Evolutionary conservation across 345 rosid species (phyloP).

Genomic region (Citrus maxima): DNA sequence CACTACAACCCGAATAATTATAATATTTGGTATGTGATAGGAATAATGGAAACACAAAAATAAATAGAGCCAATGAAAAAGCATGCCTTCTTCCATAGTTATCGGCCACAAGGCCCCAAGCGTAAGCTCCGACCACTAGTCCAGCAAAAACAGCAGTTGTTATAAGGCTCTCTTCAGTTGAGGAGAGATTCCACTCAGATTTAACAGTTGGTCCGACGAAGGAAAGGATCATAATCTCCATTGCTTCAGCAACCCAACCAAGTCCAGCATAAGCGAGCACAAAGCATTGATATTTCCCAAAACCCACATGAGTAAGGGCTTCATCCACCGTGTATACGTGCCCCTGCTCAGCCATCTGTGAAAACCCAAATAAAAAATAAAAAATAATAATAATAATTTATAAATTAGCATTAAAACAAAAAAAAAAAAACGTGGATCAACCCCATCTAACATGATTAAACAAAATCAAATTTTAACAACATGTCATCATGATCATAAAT

Average conservation of each 20-base stretch:
- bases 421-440: too few relatives aligned
- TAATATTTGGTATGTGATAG: too few relatives aligned
- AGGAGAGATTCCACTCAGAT: slow-evolving; percentile 41
- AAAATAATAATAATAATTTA: too few relatives aligned
- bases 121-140: slow-evolving; percentile 46
- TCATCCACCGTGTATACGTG: slow-evolving; percentile 35
- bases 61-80: too few relatives aligned
- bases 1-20: too few relatives aligned
- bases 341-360: slow-evolving; percentile 18
- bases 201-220: slow-evolving; percentile 43
- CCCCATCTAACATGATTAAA: too few relatives aligned
- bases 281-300: slow-evolving; percentile 39
- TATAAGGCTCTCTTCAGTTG: slow-evolving; percentile 33
- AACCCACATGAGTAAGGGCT: slow-evolving; percentile 32
- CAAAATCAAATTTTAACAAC: too few relatives aligned
- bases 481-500: too few relatives aligned
- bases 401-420: too few relatives aligned
- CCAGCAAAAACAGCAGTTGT: slow-evolving; percentile 43
- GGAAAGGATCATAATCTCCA: slow-evolving; percentile 55
- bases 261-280: slow-evolving; percentile 47
- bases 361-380: not conserved
- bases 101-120: slow-evolving; percentile 49
- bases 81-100: slow-evolving; percentile 39
- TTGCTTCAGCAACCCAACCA: slow-evolving; percentile 43
- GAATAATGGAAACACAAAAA: too few relatives aligned